Conservation (phyloP, 139 green algal species). For the Chlorella ohadii region DNA sequence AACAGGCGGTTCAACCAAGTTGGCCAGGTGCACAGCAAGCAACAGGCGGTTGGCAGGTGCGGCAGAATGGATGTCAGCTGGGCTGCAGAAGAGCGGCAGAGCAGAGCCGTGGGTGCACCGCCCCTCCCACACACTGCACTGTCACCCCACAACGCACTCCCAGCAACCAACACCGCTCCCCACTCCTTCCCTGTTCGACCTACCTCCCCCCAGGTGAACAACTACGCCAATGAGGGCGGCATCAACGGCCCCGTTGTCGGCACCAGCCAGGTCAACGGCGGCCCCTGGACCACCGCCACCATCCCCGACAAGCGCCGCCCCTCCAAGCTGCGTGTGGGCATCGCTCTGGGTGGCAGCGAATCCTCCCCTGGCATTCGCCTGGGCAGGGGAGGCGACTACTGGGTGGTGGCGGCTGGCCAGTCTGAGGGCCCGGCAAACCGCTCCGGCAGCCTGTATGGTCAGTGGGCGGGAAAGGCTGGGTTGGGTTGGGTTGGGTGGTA, state of each 20-base stretch:
- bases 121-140: no score
- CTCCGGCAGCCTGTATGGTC: background rate
- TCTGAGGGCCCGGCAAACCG: background rate
- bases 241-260: background rate
- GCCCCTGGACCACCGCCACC: background rate
- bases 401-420: background rate
- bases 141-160: no score
- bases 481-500: no score
- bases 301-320: background rate
- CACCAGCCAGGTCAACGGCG: background rate
- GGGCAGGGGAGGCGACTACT: background rate
- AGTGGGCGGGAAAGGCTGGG: no score
- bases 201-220: background rate
- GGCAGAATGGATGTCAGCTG: no score
- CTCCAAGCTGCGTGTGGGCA: slow-evolving; percentile 9
- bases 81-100: no score
- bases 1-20: no score
- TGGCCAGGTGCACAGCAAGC: no score
- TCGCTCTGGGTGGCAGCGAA: background rate
- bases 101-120: no score
- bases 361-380: background rate
- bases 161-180: no score
- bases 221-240: background rate
- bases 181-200: no score
- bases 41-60: no score